Percentiles rank a stretch among this genome's conserved stretches.
phyloP scores from a whole-genome alignment of 2,329 filamentous ascomycete species.

The Beauveria caledonica region DNA sequence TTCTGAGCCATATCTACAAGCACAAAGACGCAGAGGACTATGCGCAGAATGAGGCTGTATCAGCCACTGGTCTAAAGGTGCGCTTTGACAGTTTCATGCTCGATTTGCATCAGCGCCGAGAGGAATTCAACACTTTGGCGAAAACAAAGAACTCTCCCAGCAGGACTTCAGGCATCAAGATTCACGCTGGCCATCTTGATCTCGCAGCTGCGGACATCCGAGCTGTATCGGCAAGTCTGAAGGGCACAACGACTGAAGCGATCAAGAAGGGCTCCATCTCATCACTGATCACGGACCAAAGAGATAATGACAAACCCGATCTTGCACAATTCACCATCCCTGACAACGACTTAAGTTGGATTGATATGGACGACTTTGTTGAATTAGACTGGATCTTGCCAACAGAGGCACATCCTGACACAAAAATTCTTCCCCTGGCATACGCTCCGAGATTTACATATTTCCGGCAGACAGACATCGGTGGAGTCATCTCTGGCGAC shows the following conservation, averaged over 20 bases:
- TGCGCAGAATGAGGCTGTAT: conserved; percentile 59
- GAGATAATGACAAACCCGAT: conserved; percentile 50
- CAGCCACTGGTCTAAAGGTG: conserved; percentile 92
- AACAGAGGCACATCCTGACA: conserved; percentile 81
- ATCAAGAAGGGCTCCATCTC: conserved; percentile 53
- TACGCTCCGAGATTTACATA: conserved; percentile 95
- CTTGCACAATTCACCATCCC: conserved; percentile 90
- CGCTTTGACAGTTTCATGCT: conserved; percentile 96
- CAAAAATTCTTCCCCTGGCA: conserved; percentile 85
- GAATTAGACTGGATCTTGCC: conserved; percentile 95
- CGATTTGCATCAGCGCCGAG: conserved; percentile 86
- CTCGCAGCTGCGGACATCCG: conserved; percentile 86
- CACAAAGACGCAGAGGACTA: conserved; percentile 93
- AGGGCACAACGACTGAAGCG: conserved; percentile 68
- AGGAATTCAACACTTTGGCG: conserved; percentile 79
- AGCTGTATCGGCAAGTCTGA: conserved; percentile 85
- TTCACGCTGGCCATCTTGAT: conserved; percentile 89
- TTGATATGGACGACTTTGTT: conserved; percentile 99
- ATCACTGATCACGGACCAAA: conserved; percentile 41
- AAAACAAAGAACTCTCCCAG: conserved; percentile 68
- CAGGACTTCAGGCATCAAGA: conserved; percentile 86
- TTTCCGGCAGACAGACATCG: conserved; percentile 92
- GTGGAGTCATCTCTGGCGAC: conserved; percentile 69
- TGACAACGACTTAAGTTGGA: conserved; percentile 91
- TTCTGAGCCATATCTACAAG: conserved; percentile 95